phyloP scores from a whole-genome alignment of 495 filamentous ascomycete species.

The Xylaria intraflava region DNA sequence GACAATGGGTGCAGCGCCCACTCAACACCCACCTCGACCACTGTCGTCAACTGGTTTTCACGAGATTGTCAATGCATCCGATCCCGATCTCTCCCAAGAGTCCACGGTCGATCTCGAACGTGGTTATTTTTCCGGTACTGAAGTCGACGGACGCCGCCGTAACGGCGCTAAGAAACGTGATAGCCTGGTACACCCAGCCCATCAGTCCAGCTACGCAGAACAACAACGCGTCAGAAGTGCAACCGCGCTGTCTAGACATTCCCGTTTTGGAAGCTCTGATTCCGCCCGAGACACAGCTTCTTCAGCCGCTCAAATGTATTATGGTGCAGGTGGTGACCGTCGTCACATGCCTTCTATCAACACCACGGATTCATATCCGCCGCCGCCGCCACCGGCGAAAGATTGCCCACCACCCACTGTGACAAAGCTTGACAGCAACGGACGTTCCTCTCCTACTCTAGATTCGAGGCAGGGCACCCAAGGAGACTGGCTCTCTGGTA shows the following conservation, averaged over 20 bases:
- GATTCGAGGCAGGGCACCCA: conserved; percentile 42
- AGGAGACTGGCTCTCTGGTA: conserved; percentile 48
- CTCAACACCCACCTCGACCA: conserved; percentile 31
- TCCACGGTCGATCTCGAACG: conserved; percentile 64
- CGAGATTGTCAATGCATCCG: conserved; percentile 26
- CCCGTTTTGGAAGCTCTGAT: conserved; percentile 69
- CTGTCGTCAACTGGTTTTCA: conserved; percentile 43
- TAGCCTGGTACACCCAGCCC: conserved; percentile 48
- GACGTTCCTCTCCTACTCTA: conserved; percentile 42
- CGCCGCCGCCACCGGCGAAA: conserved; percentile 44
- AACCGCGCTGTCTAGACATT: conserved; percentile 61
- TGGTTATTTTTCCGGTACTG: conserved; percentile 89
- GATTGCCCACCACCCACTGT: conserved; percentile 51
- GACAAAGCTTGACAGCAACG: conserved; percentile 57
- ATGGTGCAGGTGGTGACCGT: conserved; percentile 43
- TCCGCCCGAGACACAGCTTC: conserved; percentile 37
- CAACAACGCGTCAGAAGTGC: conserved; percentile 57
- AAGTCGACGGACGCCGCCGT: conserved; percentile 65
- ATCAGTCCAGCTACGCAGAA: conserved; percentile 66
- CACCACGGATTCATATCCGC: conserved; percentile 42
- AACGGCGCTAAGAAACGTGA: conserved; percentile 79
- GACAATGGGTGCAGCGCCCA: conserved; percentile 59
- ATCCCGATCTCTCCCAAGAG: conserved; percentile 29
- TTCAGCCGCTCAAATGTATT: conserved; percentile 55
- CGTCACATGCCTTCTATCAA: conserved; percentile 46